phyloP scores from a whole-genome alignment of 108 stramenopile species.

The Seminavis robusta region DNA sequence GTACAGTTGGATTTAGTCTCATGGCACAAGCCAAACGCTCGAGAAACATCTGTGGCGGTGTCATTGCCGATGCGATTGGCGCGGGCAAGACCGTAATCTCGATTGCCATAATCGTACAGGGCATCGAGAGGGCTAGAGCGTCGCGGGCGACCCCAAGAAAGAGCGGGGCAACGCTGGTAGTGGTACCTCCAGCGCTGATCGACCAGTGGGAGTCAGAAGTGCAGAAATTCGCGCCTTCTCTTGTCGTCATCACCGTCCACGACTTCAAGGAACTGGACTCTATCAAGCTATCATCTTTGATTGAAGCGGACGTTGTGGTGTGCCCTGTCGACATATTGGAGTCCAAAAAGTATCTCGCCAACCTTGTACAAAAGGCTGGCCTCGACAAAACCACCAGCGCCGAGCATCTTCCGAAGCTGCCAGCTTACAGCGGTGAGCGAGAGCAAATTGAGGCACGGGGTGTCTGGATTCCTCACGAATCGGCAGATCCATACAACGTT shows the following conservation, averaged over 20 bases:
- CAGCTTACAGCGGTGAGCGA: constrained; percentile 27
- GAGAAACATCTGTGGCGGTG: constrained; percentile 55
- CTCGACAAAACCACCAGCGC: too few species aligned
- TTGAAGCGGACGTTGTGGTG: constrained; percentile 62
- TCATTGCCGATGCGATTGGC: constrained; percentile 80
- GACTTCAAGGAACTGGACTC: constrained; percentile 32
- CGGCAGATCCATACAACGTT: constrained; percentile 51
- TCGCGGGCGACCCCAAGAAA: constrained; percentile 20
- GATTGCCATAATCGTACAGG: constrained; percentile 67
- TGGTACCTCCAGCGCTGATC: constrained; percentile 71
- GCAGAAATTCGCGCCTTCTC: constrained; percentile 44
- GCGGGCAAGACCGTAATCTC: constrained; percentile 77
- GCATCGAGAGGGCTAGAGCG: constrained; percentile 33
- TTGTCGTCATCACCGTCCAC: constrained; percentile 49
- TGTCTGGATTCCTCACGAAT: constrained; percentile 59
- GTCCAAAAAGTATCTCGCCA: constrained; percentile 38
- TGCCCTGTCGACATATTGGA: constrained; percentile 60
- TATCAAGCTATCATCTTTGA: constrained; percentile 39
- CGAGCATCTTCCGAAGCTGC: constrained; percentile 36
- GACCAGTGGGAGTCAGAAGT: constrained; percentile 71
- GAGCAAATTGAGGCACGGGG: constrained; percentile 47
- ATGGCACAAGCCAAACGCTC: constrained; percentile 46
- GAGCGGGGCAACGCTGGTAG: constrained; percentile 62
- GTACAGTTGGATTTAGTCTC: constrained; percentile 56
- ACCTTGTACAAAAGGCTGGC: constrained; percentile 29